phyloP scores from a whole-genome alignment of 768 basidiomycete species.

The Trametes maxima region DNA sequence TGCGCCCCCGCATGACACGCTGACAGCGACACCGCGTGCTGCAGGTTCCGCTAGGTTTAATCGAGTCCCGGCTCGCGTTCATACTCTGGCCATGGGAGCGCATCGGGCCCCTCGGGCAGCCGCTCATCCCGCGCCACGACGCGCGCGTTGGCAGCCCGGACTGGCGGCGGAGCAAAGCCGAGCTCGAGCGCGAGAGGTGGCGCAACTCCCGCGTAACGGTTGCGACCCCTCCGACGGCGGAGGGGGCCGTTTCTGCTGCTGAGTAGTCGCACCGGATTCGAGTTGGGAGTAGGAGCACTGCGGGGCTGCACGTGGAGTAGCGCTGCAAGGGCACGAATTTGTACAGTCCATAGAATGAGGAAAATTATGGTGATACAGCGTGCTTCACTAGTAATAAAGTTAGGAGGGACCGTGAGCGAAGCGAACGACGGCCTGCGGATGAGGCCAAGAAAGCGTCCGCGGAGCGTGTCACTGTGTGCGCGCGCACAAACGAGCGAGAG shows the following conservation, averaged over 20 bases:
- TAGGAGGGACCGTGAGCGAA: neutral
- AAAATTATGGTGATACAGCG: conserved; percentile 24
- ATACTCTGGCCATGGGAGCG: conserved; percentile 36
- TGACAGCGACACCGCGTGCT: neutral
- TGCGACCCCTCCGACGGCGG: neutral
- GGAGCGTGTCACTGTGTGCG: neutral
- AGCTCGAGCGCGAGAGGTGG: conserved; percentile 42
- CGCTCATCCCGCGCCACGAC: conserved; percentile 15
- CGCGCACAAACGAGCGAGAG: neutral
- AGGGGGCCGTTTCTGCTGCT: neutral
- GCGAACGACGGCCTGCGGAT: conserved; percentile 3
- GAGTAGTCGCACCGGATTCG: too few species aligned
- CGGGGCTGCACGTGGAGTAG: too few species aligned
- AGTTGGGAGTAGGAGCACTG: too few species aligned
- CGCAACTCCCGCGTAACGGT: conserved; percentile 42
- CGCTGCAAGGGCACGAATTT: conserved; percentile 1
- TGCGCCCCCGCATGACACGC: too few species aligned
- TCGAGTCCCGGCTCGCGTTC: conserved; percentile 33
- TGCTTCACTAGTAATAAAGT: conserved; percentile 19
- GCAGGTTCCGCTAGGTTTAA: conserved; percentile 33
- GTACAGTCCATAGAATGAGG: conserved; percentile 17
- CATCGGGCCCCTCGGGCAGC: conserved; percentile 30
- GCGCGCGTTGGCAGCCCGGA: conserved; percentile 25
- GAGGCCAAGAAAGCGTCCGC: neutral
- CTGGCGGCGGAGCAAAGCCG: conserved; percentile 39